phyloP scores from a whole-genome alignment of 345 rosid genomes.

The Boechera divaricarpa region DNA sequence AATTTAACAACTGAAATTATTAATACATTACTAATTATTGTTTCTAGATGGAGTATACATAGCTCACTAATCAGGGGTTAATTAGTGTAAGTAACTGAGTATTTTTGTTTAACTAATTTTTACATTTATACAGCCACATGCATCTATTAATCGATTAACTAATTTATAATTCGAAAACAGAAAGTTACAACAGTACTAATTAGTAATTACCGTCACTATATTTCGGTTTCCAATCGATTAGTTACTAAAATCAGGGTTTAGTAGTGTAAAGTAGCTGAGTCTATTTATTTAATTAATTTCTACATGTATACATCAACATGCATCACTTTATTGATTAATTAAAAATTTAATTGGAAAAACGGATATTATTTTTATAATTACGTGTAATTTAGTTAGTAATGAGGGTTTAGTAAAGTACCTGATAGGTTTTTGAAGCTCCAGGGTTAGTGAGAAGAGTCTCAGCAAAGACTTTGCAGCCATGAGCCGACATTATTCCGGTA shows the following conservation, averaged over 20 bases:
- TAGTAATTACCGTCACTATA: not conserved
- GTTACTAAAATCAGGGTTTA: not conserved
- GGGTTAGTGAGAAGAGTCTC: constrained; percentile 64
- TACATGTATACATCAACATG: not conserved
- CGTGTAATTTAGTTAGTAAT: not conserved
- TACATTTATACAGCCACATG: constrained; percentile 24
- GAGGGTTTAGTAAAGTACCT: constrained; percentile 53
- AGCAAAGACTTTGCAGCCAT: constrained; percentile 92
- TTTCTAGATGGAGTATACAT: not conserved
- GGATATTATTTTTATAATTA: not conserved
- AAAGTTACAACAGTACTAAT: not conserved
- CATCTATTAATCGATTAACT: not conserved
- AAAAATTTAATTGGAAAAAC: too few species aligned
- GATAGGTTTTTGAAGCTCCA: constrained; percentile 65
- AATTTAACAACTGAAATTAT: not conserved
- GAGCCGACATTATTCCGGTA: constrained; percentile 82
- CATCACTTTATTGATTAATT: not conserved
- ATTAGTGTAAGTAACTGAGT: not conserved
- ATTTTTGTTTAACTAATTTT: not conserved
- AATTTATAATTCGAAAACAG: not conserved
- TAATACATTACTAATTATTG: not conserved
- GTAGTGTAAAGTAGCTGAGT: not conserved
- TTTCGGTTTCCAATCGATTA: not conserved
- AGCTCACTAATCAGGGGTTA: not conserved
- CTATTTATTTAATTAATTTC: not conserved